Evolutionary conservation across 2,329 filamentous ascomycete species (phyloP), one percentile per base, ranked within the genome.

Genomic region (Cyphellophora attinorum): DNA sequence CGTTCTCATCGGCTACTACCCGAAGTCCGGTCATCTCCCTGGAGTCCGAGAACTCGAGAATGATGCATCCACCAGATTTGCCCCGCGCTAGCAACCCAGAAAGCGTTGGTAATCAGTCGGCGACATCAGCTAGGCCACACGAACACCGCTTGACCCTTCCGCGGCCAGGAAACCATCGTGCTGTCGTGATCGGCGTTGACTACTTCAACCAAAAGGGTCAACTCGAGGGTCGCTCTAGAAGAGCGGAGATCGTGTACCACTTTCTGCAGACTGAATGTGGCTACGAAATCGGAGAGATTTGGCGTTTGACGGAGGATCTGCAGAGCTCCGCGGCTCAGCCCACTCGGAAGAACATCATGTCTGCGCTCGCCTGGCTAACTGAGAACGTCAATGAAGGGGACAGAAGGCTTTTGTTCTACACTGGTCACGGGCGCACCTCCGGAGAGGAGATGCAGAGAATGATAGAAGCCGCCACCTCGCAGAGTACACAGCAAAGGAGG

Each of bases 201-300:
- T 31, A 31, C 12, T 31, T 31, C 15, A 31, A 31, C 29, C 29
- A 31, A 19, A 31, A 31, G 29, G 29, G 29, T 18, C 15, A 31
- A 6, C 17, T 31, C 15, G 19, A 19, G 15, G 29, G 29, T 6
- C 29, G 29, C 18, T 13, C 18, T 18, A 18, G 19, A 8, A 18
- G 19, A 18, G 29, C 29, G 6, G 15, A 18, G 15, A 31, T 18
- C 29, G 6, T 31, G 29, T 31, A 14, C 10, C 19, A 5, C 15
- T 31, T 18, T 18, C 29, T 31, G 6, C 29, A 31, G 19, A 14
- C 17, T 18, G 29, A 18, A 14, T 18, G 19, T 14, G 13, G 12
- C 14, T 31, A 31, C 12, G 13, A 12, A 3, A 16, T 12, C 13
- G 29, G 19, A 11, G 16, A 16, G 6, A 31, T 31, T 11, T 18